Evolutionary conservation across 192 early-diverging fungal species (phyloP).

Genomic region (Glomus cerebriforme): DNA sequence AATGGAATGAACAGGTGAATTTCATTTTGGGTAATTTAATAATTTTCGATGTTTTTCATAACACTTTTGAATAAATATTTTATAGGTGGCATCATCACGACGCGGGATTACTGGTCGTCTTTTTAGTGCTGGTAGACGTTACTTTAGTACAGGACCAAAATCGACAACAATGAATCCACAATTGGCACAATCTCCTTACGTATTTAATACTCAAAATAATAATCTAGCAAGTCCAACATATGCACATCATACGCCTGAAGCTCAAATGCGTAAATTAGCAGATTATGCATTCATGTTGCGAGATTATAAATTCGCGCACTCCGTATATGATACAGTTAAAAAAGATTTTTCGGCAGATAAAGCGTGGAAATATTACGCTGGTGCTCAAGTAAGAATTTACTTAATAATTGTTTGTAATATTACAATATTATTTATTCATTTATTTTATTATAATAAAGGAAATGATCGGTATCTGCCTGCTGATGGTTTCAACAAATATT

Average conservation of each 20-base stretch:
- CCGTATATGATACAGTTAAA: slow-evolving; percentile 87
- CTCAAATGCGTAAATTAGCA: slow-evolving; percentile 87
- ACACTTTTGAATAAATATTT: background rate
- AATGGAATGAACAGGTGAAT: slow-evolving; percentile 81
- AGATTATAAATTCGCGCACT: slow-evolving; percentile 88
- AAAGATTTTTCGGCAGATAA: slow-evolving; percentile 83
- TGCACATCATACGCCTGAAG: slow-evolving; percentile 80
- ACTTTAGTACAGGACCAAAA: slow-evolving; percentile 69
- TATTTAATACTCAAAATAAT: slow-evolving; percentile 39
- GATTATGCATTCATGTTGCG: slow-evolving; percentile 97
- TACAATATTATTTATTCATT: background rate
- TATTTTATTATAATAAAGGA: slow-evolving; percentile 51
- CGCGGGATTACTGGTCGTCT: slow-evolving; percentile 89
- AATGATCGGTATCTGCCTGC: slow-evolving; percentile 86
- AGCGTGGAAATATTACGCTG: slow-evolving; percentile 77
- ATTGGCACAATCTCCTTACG: slow-evolving; percentile 40
- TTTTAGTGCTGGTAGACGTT: slow-evolving; percentile 79
- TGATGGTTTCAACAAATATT: slow-evolving; percentile 64
- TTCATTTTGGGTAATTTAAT: background rate
- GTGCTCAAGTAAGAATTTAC: slow-evolving; percentile 52
- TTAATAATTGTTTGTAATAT: background rate
- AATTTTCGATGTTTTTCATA: background rate
- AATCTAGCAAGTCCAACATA: slow-evolving; percentile 48
- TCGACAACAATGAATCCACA: slow-evolving; percentile 44
- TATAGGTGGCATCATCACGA: slow-evolving; percentile 72